Evolutionary conservation across 176 grass and related monocot genomes (phyloP).

Genomic region (Elaeis guineensis): DNA sequence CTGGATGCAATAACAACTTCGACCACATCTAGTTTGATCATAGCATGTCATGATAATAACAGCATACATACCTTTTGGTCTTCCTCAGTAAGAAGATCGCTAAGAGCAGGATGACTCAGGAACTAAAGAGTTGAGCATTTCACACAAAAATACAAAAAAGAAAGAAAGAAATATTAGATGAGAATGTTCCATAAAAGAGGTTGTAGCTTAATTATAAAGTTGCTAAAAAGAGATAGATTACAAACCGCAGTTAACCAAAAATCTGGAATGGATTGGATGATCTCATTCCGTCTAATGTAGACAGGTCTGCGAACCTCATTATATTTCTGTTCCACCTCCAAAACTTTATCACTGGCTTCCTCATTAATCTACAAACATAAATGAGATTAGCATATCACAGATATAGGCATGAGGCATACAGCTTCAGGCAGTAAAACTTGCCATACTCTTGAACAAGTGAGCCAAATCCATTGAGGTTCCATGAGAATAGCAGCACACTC

Average conservation of each 20-base stretch:
- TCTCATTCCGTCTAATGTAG: constrained; percentile 55
- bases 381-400: too few species aligned
- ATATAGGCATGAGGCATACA: too few species aligned
- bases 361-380: constrained; percentile 61
- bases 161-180: constrained; percentile 8
- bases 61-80: constrained; percentile 52
- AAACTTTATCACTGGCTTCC: constrained; percentile 85
- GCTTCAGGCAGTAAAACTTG: too few species aligned
- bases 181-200: background rate
- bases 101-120: constrained; percentile 75
- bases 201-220: background rate
- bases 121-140: constrained; percentile 41
- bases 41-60: too few species aligned
- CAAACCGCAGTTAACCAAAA: constrained; percentile 90
- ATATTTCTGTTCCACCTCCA: constrained; percentile 93
- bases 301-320: constrained; percentile 90
- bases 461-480: too few species aligned
- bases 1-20: too few species aligned
- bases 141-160: background rate
- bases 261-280: constrained; percentile 78
- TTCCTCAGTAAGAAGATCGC: constrained; percentile 59
- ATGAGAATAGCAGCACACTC: too few species aligned
- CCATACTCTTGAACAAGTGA: too few species aligned
- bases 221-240: background rate
- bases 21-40: too few species aligned